Percentiles rank a stretch among this genome's conserved stretches.
Evolutionary conservation across 768 basidiomycete species (phyloP).

Genomic region (Pulveroboletus sp.): DNA sequence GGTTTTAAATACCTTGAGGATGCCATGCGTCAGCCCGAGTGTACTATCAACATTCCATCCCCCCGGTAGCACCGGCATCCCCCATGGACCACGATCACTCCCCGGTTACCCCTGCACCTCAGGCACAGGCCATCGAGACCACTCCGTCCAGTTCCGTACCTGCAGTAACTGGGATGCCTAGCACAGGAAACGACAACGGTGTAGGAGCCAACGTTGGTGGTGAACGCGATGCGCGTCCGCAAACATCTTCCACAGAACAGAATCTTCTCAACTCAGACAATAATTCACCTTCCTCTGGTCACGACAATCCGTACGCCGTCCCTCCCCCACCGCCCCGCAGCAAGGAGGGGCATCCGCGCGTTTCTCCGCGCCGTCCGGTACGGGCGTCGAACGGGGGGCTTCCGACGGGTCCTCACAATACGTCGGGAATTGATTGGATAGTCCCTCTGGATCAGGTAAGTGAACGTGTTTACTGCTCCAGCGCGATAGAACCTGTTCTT

Average conservation of each 20-base stretch:
- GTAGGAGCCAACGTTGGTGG: no score
- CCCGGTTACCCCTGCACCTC: not conserved
- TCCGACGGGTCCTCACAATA: no score
- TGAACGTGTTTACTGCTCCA: no score
- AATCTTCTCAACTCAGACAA: conserved; percentile 8
- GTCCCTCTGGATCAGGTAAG: no score
- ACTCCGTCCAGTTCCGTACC: conserved; percentile 1
- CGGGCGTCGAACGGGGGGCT: not conserved
- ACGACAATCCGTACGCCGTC: conserved; percentile 5
- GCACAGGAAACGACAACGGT: not conserved
- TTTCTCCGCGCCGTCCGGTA: conserved; percentile 7
- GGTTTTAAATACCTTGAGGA: conserved; percentile 1
- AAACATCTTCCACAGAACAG: conserved; percentile 5
- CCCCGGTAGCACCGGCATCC: not conserved
- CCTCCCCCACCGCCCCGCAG: conserved; percentile 11
- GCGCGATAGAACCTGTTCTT: no score
- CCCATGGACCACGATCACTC: conserved; percentile 17
- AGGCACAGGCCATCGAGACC: not conserved
- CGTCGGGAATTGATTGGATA: no score
- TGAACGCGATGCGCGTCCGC: not conserved
- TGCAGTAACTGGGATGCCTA: not conserved
- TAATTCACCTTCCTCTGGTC: not conserved
- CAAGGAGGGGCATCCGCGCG: conserved; percentile 16
- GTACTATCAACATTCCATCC: not conserved
- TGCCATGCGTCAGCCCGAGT: not conserved